Base-by-base conservation (phyloP, 352 stramenopile species). In the Phytophthora megakarya region DNA sequence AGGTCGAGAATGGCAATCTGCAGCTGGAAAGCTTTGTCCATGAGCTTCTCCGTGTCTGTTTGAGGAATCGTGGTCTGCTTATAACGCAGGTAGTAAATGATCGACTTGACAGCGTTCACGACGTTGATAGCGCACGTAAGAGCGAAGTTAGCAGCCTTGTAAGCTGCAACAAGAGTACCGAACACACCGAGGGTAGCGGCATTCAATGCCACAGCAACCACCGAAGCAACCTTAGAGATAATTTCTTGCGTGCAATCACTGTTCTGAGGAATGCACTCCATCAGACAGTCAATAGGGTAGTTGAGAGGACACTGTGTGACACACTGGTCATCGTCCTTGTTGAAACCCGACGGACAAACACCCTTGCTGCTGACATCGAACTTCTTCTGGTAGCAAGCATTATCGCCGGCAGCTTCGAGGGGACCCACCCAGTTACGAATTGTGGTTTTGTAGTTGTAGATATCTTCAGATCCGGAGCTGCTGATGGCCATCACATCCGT, bases 231-330 rank as follows among this genome's bases (percentile, higher is more conserved):
- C 59, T 85, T 82, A 11, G 38, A 38, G 15, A 85, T 1, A 7
- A 87, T 69, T 22, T 67, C 64, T 38, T 73, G 69, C 10, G 51
- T 70, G 33, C 73, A 81, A 26, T 81, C 73, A 23, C 10, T 13
- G 21, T 72, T 81, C 22, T 79, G 73, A 46, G 73, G 70, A 44
- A 81, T 65, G 25, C 73, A 81, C 44, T 81, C 47, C 50, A 52
- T 53, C 42, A 61, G 53, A 52, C 73, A 81, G 3, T 72, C 61
- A 5, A 81, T 28, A 3, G 73, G 73, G 54, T 80, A 81, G 21
- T 63, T 46, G 9, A 81, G 47, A 0, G 80, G 80, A 11, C 80
- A 89, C 48, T 87, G 64, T 0, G 75, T 67, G 47, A 78, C 65
- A 45, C 79, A 86, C 5, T 67, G 66, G 42, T 77, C 48, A 1